Conservation (phyloP, 768 basidiomycete species). For the Rhodotorula taiwanensis region DNA sequence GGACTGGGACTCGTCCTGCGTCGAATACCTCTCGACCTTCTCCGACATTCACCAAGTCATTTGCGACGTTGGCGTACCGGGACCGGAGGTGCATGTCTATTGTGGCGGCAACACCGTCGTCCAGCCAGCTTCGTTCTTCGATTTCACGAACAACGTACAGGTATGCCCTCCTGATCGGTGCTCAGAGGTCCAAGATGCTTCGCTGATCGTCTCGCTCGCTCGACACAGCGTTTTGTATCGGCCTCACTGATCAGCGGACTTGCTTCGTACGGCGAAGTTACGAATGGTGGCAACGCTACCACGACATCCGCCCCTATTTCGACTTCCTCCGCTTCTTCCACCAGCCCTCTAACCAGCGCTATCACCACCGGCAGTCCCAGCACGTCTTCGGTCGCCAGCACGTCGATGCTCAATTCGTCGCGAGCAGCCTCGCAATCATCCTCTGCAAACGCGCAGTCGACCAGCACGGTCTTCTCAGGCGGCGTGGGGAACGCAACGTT, state of each 20-base stretch:
- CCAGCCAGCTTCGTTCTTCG: conserved; percentile 10
- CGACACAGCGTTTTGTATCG: conserved; percentile 10
- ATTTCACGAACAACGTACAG: conserved; percentile 8
- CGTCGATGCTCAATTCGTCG: not conserved
- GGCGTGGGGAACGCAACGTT: no score
- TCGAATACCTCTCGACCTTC: conserved; percentile 18
- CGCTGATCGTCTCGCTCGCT: no score
- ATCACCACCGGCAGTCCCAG: not conserved
- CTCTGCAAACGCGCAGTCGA: not conserved
- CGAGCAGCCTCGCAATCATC: not conserved
- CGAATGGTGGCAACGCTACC: not conserved
- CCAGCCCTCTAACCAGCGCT: not conserved
- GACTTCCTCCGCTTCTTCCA: no score
- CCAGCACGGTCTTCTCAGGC: not conserved
- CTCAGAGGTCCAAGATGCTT: no score
- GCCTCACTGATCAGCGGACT: conserved; percentile 10
- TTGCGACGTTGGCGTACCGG: conserved; percentile 11
- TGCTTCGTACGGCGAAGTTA: not conserved
- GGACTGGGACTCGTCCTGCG: conserved; percentile 7
- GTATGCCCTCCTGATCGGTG: no score
- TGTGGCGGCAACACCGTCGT: conserved; percentile 19
- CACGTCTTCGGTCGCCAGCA: not conserved
- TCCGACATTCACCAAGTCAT: conserved; percentile 9
- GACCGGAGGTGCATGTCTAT: not conserved
- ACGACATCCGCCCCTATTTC: not conserved